Evolutionary conservation across 1,284 basidiomycete genomes (phyloP), one percentile per base, ranked within the genome.

Genomic region (Ganoderma resinaceum): DNA sequence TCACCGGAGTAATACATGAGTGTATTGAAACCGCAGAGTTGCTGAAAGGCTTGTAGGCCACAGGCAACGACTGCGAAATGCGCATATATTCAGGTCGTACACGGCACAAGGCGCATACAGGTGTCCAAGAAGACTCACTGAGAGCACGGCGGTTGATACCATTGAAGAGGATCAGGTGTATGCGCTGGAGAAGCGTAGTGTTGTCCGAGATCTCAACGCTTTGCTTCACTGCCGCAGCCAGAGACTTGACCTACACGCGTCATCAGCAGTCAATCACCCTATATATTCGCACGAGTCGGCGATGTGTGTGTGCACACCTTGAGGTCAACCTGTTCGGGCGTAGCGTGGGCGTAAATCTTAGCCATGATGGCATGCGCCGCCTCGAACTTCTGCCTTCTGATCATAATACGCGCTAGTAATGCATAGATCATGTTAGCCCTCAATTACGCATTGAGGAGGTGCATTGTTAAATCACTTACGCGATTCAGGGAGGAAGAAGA

Each of bases 31-130:
- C 94, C 93, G 72, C 91, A 94, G 0, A 95, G 83, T 77, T 95
- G 93, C 76, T 95, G 94, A 78, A 91, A 91, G 0, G 91, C 92
- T 80, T 95, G 93, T 76, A 95, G 87, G 40, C 91, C 92, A 73
- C 91, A 93, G 8, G 87, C 91, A 42, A 95, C 85, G 71, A 91
- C 91, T 92, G 62, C 65, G 58, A 42, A 33, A 58, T n/a, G 38
- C 52, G 52, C 43, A 52, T 42, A 46, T 18, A 61, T 12, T 66
- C n/a, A 61, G 26, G 61, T 61, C 40, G 62, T 16, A 26, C 33
- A 29, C 23, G 8, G 8, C n/a, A 1, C 4, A 16, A 16, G 16
- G 33, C 16, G 33, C 26, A 61, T 18, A 33, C 16, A 12, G 2
- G 37, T 26, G 53, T 46, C n/a, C 20, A 11, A 63, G 11, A 40